A percentile compares a stretch with the other conserved stretches of the same genome.
phyloP scores from a whole-genome alignment of 805 yeast genomes.

The Torulaspora gathmanii region DNA sequence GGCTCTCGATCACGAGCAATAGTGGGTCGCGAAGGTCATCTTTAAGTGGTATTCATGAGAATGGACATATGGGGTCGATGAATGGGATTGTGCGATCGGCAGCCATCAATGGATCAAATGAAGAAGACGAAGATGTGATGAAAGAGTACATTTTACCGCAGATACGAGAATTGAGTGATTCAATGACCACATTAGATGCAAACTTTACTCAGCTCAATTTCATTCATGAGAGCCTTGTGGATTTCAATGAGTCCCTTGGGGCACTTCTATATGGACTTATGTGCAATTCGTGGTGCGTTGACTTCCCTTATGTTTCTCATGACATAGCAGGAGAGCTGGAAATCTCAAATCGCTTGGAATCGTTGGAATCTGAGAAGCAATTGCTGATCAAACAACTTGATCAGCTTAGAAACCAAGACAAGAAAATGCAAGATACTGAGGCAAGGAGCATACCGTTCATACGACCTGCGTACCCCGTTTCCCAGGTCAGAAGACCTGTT shows the following conservation, averaged over 20 bases:
- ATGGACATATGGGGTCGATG: conserved; percentile 5
- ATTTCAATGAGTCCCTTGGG: conserved; percentile 74
- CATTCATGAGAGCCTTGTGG: conserved; percentile 57
- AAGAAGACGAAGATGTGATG: conserved; percentile 20
- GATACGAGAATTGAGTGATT: conserved; percentile 45
- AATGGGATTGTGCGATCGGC: conserved; percentile 7
- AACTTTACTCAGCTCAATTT: conserved; percentile 53
- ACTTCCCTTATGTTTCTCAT: conserved; percentile 43
- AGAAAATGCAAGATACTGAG: background rate
- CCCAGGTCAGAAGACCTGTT: conserved; percentile 6
- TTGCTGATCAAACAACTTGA: conserved; percentile 13
- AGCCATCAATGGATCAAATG: conserved; percentile 8
- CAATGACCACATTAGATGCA: conserved; percentile 50
- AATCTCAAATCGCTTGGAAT: conserved; percentile 18
- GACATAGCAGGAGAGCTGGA: conserved; percentile 27
- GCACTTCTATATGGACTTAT: conserved; percentile 73
- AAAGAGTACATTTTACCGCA: conserved; percentile 40
- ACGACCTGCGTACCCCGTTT: conserved; percentile 14
- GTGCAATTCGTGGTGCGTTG: conserved; percentile 85
- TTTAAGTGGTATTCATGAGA: conserved; percentile 18
- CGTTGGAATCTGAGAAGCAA: conserved; percentile 21
- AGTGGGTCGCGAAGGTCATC: conserved; percentile 36
- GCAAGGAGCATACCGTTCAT: conserved; percentile 3
- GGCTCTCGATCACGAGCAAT: conserved; percentile 40
- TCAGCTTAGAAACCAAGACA: conserved; percentile 3